These are phyloP conservation scores for Fusarium palustre DNA, from an alignment of 2,329 filamentous ascomycete genomes.

Conservation along the genomic window DNA sequence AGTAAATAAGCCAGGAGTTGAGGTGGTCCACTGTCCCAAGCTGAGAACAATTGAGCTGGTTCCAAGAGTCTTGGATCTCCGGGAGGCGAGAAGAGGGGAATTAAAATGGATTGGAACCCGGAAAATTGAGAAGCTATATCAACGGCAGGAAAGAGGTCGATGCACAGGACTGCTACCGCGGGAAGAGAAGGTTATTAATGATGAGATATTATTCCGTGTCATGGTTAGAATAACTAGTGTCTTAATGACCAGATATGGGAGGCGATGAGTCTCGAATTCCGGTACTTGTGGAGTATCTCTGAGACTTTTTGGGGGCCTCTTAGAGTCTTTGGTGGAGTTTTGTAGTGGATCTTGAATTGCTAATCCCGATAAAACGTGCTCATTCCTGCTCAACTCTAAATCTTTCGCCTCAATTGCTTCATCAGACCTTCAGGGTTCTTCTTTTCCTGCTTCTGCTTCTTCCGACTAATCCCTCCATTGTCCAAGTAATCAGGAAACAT, in stretches of 20 bases:
- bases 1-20: conserved; percentile 18
- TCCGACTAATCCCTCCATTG: conserved; percentile 25
- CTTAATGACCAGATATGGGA: neutral
- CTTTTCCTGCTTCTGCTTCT: neutral
- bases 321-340: conserved; percentile 15
- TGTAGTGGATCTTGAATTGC: conserved; percentile 5
- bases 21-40: conserved; percentile 5
- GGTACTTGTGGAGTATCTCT: conserved; percentile 14
- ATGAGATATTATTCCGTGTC: conserved; percentile 17
- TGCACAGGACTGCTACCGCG: conserved; percentile 5
- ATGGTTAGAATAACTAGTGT: neutral
- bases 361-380: conserved; percentile 52
- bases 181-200: conserved; percentile 24
- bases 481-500: conserved; percentile 42
- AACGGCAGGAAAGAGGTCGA: neutral
- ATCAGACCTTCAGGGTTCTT: neutral
- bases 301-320: neutral
- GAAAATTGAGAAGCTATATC: conserved; percentile 27
- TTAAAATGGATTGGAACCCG: neutral
- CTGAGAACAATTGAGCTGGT: conserved; percentile 44
- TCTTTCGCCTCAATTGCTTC: conserved; percentile 11
- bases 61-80: conserved; percentile 17
- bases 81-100: neutral
- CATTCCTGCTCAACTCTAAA: conserved; percentile 52
- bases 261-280: conserved; percentile 15